Evolutionary conservation across 805 yeast genomes (phyloP).

Genomic region (Candida sithepensis): DNA sequence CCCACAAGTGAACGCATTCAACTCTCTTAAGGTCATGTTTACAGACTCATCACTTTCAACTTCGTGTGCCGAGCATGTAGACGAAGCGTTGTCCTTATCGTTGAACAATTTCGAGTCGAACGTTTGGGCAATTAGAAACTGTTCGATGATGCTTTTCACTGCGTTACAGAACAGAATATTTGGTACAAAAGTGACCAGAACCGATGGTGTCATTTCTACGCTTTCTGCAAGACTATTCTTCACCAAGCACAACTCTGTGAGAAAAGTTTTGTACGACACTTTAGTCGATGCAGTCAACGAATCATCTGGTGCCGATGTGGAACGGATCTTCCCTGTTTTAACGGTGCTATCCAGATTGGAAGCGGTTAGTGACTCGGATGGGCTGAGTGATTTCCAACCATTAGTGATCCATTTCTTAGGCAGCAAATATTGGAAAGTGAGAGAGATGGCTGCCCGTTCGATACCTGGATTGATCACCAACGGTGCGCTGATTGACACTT

Average conservation of each 20-base stretch:
- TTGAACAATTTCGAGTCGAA: constrained; percentile 59
- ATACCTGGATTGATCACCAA: constrained; percentile 46
- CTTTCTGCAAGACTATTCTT: constrained; percentile 61
- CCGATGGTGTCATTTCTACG: constrained; percentile 27
- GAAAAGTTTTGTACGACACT: constrained; percentile 43
- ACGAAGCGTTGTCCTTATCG: constrained; percentile 56
- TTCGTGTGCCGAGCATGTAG: constrained; percentile 47
- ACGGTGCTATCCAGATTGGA: constrained; percentile 69
- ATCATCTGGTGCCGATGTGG: constrained; percentile 36
- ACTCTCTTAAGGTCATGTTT: constrained; percentile 73
- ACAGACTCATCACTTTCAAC: constrained; percentile 65
- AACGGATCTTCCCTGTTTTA: constrained; percentile 70
- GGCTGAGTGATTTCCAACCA: constrained; percentile 49
- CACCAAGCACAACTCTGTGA: constrained; percentile 53
- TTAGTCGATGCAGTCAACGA: constrained; percentile 31
- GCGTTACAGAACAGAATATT: constrained; percentile 78
- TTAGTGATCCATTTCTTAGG: constrained; percentile 46
- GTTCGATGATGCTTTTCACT: constrained; percentile 90
- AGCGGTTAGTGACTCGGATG: constrained; percentile 51
- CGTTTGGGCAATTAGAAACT: constrained; percentile 85
- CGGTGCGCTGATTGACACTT: constrained; percentile 29
- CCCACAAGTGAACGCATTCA: constrained; percentile 93
- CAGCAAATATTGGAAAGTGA: constrained; percentile 69
- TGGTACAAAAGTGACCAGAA: constrained; percentile 45
- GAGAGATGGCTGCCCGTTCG: constrained; percentile 83